These are phyloP conservation scores for Limnanthes douglasii DNA, from an alignment of 345 rosid species.

Conservation along the genomic window DNA sequence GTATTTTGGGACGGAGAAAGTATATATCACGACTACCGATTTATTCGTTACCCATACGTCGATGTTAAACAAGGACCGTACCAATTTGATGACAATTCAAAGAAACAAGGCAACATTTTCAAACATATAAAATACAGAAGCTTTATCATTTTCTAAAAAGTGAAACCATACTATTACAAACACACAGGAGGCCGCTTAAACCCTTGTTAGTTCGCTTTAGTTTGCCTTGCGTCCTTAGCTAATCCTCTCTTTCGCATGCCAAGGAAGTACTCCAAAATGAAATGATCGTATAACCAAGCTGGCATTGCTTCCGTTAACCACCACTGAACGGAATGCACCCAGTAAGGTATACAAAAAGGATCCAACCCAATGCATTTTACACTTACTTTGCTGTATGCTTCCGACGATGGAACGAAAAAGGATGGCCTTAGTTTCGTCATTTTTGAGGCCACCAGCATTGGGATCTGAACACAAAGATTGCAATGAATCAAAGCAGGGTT, in stretches of 20 bases:
- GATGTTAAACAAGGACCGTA: no score
- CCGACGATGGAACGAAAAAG: constrained; percentile 18
- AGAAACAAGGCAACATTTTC: no score
- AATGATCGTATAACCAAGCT: constrained; percentile 4
- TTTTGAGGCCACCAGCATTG: constrained; percentile 23
- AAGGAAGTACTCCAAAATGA: background rate
- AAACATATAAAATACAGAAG: no score
- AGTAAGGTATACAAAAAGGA: constrained; percentile 15
- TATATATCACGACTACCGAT: no score
- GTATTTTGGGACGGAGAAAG: no score
- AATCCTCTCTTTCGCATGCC: constrained; percentile 6
- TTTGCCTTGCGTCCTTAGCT: background rate
- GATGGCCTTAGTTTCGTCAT: constrained; percentile 14
- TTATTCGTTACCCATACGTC: no score
- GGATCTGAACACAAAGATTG: constrained; percentile 16
- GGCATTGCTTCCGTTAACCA: constrained; percentile 8
- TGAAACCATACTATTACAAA: no score
- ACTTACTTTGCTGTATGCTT: constrained; percentile 23
- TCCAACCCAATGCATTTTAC: constrained; percentile 29
- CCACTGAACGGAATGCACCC: constrained; percentile 27
- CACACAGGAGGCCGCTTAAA: no score
- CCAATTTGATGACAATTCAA: no score
- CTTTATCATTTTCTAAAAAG: no score
- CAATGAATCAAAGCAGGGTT: no score
- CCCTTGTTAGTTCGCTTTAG: no score